Evolutionary conservation across 371 early-diverging fungal species (phyloP).

Genomic region (Cladochytrium tenue): DNA sequence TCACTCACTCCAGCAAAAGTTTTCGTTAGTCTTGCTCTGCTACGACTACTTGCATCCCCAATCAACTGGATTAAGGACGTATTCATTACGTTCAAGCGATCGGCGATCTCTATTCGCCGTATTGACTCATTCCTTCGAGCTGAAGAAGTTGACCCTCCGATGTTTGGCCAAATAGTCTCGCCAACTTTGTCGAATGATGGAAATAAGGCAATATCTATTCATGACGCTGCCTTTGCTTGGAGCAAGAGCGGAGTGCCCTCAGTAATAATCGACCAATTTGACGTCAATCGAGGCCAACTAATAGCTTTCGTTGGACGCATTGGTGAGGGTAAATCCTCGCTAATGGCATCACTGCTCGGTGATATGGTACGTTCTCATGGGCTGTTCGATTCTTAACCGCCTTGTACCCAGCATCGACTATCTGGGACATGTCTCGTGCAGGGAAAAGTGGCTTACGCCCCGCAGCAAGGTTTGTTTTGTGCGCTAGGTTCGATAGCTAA

Average conservation of each 20-base stretch:
- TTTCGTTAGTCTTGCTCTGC: slow-evolving; percentile 13
- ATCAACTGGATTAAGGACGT: slow-evolving; percentile 21
- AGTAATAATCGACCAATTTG: slow-evolving; percentile 6
- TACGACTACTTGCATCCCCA: slow-evolving; percentile 13
- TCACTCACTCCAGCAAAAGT: slow-evolving; percentile 11
- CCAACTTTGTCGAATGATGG: neutral
- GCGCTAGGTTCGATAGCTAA: slow-evolving; percentile 30
- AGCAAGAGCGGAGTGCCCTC: neutral
- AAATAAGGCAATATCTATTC: neutral
- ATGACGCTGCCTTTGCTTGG: neutral
- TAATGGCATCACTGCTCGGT: slow-evolving; percentile 33
- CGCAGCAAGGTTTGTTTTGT: slow-evolving; percentile 11
- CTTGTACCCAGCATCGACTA: neutral
- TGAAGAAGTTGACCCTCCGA: slow-evolving; percentile 11
- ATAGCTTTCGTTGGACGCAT: slow-evolving; percentile 20
- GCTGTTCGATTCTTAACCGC: too few species aligned
- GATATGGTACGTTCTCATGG: slow-evolving; percentile 28
- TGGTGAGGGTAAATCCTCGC: slow-evolving; percentile 28
- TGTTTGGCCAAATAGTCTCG: too few species aligned
- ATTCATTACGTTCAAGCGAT: slow-evolving; percentile 9
- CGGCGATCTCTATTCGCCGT: slow-evolving; percentile 7
- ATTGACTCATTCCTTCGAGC: slow-evolving; percentile 17
- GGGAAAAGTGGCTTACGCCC: slow-evolving; percentile 16
- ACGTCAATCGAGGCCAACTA: slow-evolving; percentile 14
- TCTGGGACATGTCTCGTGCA: neutral